These are phyloP conservation scores for Geotrichum carabidarum DNA, from an alignment of 1,139 yeast species.

Conservation along the genomic window DNA sequence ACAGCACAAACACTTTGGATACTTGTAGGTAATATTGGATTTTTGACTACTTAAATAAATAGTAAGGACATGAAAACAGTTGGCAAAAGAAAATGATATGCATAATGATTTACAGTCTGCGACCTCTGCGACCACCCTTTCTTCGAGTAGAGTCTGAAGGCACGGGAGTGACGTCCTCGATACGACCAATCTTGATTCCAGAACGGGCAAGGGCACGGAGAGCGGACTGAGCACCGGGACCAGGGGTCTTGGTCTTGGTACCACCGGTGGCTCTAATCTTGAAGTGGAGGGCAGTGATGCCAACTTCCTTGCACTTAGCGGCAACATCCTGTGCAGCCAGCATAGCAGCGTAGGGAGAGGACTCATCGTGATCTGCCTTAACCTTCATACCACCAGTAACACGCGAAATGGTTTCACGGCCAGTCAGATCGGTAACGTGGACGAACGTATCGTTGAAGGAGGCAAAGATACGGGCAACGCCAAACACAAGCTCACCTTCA, in stretches of 20 bases:
- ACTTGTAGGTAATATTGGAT: too few relatives aligned
- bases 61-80: too few relatives aligned
- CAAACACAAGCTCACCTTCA: slow-evolving; percentile 97
- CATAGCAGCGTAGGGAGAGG: slow-evolving; percentile 99
- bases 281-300: slow-evolving; percentile 98
- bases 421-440: slow-evolving; percentile 98
- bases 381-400: slow-evolving; percentile 99
- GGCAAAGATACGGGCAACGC: slow-evolving; percentile 99
- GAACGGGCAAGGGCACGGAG: slow-evolving; percentile 99
- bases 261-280: slow-evolving; percentile 99
- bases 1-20: neutral
- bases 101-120: slow-evolving; percentile 65
- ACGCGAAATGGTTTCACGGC: slow-evolving; percentile 99
- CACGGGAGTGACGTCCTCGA: slow-evolving; percentile 99
- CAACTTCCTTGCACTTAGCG: slow-evolving; percentile 98
- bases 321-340: slow-evolving; percentile 99
- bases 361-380: slow-evolving; percentile 99
- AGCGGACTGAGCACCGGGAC: slow-evolving; percentile 99
- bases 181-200: slow-evolving; percentile 99
- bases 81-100: too few relatives aligned
- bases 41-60: too few relatives aligned
- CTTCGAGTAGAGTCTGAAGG: slow-evolving; percentile 99
- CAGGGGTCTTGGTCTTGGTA: slow-evolving; percentile 99
- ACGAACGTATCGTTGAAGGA: slow-evolving; percentile 99
- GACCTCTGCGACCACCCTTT: slow-evolving; percentile 99